phyloP scores from a whole-genome alignment of 352 stramenopile genomes.

The Nothophytophthora sp. region DNA sequence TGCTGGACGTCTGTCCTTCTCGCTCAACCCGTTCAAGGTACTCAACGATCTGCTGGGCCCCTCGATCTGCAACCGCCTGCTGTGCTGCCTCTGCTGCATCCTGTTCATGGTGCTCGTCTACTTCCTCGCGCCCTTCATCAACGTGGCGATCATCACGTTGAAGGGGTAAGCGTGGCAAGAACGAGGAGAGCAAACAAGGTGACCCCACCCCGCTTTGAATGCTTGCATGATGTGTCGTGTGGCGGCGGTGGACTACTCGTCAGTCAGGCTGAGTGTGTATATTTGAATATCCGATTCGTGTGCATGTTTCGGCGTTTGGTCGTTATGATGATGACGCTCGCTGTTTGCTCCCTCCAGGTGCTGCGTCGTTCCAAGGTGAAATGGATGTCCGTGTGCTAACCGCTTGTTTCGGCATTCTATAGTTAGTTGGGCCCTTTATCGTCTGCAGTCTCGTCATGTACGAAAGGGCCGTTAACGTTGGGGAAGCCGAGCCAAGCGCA shows the following conservation, averaged over 20 bases:
- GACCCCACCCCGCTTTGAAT: slow-evolving; percentile 9
- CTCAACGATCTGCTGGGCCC: slow-evolving; percentile 75
- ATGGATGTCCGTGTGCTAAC: not conserved
- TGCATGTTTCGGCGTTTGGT: not conserved
- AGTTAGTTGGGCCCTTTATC: not conserved
- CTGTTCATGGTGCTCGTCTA: slow-evolving; percentile 59
- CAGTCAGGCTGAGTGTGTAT: not conserved
- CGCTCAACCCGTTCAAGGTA: slow-evolving; percentile 78
- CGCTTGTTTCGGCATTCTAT: not conserved
- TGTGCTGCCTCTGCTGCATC: slow-evolving; percentile 61
- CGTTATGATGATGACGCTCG: not conserved
- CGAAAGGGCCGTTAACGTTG: no score
- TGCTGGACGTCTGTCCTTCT: slow-evolving; percentile 71
- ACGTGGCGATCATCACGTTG: slow-evolving; percentile 72
- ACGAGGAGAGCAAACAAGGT: not conserved
- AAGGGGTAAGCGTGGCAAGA: slow-evolving; percentile 34
- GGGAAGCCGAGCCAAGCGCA: no score
- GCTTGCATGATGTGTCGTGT: slow-evolving; percentile 10
- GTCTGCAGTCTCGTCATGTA: not conserved
- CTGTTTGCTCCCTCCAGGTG: no score
- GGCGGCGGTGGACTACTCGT: not conserved
- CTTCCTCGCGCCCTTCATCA: slow-evolving; percentile 73
- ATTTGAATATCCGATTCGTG: not conserved
- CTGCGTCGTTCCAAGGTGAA: not conserved
- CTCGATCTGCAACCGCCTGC: slow-evolving; percentile 71